Evolutionary conservation across 106 monocot genomes (phyloP), one percentile per base, ranked within the genome.

Genomic region (Gastrodia elata): DNA sequence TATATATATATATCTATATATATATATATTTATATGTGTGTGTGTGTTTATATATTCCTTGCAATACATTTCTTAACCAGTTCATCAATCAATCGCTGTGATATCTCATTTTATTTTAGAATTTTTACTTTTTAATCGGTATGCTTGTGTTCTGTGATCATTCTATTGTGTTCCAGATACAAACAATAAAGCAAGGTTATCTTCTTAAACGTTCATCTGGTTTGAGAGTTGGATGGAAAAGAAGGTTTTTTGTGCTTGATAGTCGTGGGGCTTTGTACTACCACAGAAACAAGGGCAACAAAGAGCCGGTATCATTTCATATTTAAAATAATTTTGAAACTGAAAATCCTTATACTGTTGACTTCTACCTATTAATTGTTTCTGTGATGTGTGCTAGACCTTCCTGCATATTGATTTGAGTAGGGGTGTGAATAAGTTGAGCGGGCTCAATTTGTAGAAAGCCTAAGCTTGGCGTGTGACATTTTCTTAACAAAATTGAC

Each of bases 101-200:
- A 27, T 34, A 32, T 0, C 8, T 65, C 37, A 37, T 67, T 38
- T 36, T 67, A 3, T 52, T 22, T 61, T 27, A 30, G 11, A 67
- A 37, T 35, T 67, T 18, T 18, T 22, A 38, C 27, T 49, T 73
- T 8, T 30, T 30, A n/a, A 58, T 57, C 35, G 55, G 3, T 56
- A 22, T 71, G 18, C 25, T 46, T 14, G 3, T 43, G 26, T 34
- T 11, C 18, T 30, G 2, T 69, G 35, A 10, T n/a, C 20, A 44
- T 65, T 34, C 13, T 61, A 34, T 68, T 16, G 40, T 68, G 22
- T 39, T 82, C 40, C 74, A 98, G 97, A 91, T 93, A 82, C 84
- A 93, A 75, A 88, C 90, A 65, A 88, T 98, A 76, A 98, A 93
- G 73, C 97, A 98, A 88, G 97, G 97, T 2, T 98, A 98, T 84